Percentiles rank a stretch among this genome's conserved stretches.
phyloP scores from a whole-genome alignment of 805 yeast species.

The Grigorovia jiainica region DNA sequence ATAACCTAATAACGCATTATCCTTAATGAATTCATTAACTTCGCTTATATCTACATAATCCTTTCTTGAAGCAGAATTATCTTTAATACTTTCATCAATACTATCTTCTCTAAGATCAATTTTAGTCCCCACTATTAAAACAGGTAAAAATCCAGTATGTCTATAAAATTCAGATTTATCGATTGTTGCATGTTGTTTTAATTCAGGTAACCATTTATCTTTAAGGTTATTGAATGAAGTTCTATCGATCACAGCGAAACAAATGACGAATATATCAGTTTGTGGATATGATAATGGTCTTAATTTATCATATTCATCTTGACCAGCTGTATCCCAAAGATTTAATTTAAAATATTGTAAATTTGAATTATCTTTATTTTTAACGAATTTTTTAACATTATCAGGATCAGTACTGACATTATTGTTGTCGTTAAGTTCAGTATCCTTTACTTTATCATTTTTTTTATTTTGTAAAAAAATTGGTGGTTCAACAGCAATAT shows the following conservation, averaged over 20 bases:
- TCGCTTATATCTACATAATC: conserved; percentile 55
- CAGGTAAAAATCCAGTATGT: conserved; percentile 29
- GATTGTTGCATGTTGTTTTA: conserved; percentile 70
- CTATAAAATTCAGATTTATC: conserved; percentile 25
- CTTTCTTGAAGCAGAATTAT: conserved; percentile 35
- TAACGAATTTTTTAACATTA: neutral
- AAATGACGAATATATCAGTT: conserved; percentile 77
- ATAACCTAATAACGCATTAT: conserved; percentile 62
- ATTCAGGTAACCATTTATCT: conserved; percentile 80
- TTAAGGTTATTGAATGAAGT: conserved; percentile 72
- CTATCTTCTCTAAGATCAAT: conserved; percentile 69
- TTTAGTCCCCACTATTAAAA: conserved; percentile 81
- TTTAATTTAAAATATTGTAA: conserved; percentile 73
- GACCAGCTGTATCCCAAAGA: conserved; percentile 95
- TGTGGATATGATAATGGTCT: conserved; percentile 89
- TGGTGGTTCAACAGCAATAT: conserved; percentile 41
- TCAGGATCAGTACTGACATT: neutral
- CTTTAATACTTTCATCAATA: conserved; percentile 49
- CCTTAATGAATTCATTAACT: conserved; percentile 59
- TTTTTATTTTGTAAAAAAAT: neutral
- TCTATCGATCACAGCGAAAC: conserved; percentile 78
- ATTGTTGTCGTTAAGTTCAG: neutral
- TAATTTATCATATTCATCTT: conserved; percentile 81
- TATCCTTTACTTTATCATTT: conserved; percentile 4
- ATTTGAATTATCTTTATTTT: neutral